These are phyloP conservation scores for Przewalskia tangutica DNA, from an alignment of 257 asterid genomes.

Conservation along the genomic window DNA sequence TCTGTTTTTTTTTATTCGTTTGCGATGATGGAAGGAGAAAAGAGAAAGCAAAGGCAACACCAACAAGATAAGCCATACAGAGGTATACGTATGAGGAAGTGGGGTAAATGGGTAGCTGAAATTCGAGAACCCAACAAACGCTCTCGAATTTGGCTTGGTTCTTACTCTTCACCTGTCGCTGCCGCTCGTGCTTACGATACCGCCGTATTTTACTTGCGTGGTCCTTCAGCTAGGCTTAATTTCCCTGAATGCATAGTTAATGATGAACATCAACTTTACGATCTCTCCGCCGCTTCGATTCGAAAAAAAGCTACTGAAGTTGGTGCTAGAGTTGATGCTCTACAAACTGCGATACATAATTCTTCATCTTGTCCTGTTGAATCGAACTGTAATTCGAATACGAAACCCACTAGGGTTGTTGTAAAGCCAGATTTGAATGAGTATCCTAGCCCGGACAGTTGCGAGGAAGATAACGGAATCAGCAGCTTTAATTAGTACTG, in stretches of 20 bases:
- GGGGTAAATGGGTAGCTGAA: slow-evolving; percentile 98
- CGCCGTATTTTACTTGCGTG: slow-evolving; percentile 68
- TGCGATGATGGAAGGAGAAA: slow-evolving; percentile 31
- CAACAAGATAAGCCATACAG: slow-evolving; percentile 54
- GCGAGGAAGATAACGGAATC: slow-evolving; percentile 44
- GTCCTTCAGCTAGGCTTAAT: slow-evolving; percentile 76
- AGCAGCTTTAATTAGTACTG: no score
- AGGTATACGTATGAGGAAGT: slow-evolving; percentile 89
- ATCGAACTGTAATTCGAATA: not conserved
- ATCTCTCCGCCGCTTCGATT: slow-evolving; percentile 63
- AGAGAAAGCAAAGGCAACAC: slow-evolving; percentile 36
- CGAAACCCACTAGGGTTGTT: slow-evolving; percentile 18
- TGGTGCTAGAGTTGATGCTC: slow-evolving; percentile 86
- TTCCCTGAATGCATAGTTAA: slow-evolving; percentile 53
- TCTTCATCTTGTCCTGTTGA: not conserved
- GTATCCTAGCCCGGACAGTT: slow-evolving; percentile 63
- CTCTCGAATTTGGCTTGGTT: slow-evolving; percentile 84
- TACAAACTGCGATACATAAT: slow-evolving; percentile 19
- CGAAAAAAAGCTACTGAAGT: slow-evolving; percentile 77
- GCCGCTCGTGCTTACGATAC: slow-evolving; percentile 94
- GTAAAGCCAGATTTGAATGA: slow-evolving; percentile 74
- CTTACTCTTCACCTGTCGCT: slow-evolving; percentile 75
- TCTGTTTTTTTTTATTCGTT: slow-evolving; percentile 7
- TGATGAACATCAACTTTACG: slow-evolving; percentile 24
- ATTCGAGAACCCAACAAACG: slow-evolving; percentile 81